phyloP scores from a whole-genome alignment of 78 protist genomes.

The Pigoraptor vietnamica region DNA sequence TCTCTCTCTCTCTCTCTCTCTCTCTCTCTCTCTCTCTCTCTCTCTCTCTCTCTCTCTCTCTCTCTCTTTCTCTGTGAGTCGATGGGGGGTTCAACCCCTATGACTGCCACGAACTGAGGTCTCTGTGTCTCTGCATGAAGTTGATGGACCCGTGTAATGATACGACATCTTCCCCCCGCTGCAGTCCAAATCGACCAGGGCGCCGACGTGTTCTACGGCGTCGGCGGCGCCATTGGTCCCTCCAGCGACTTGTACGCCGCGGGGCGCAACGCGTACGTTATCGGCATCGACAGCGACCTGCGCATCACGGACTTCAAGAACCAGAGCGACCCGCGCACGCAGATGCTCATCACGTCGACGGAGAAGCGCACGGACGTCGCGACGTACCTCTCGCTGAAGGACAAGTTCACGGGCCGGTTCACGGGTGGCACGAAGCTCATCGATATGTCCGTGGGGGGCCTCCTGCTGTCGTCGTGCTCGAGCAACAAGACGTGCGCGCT shows the following conservation, averaged over 20 bases:
- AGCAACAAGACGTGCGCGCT: background rate
- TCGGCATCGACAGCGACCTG: background rate
- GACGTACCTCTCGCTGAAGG: background rate
- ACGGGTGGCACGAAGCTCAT: background rate
- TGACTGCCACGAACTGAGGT: too few species aligned
- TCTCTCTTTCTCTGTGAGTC: too few species aligned
- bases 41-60: too few species aligned
- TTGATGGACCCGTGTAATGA: too few species aligned
- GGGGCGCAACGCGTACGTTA: background rate
- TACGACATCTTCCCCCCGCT: background rate
- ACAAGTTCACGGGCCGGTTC: background rate
- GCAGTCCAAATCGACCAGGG: background rate
- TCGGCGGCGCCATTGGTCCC: background rate
- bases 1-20: too few species aligned
- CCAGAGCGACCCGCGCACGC: background rate
- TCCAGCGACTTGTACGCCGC: background rate
- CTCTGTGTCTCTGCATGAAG: too few species aligned
- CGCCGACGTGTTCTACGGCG: background rate
- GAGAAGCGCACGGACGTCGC: background rate
- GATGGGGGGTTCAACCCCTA: too few species aligned
- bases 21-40: too few species aligned
- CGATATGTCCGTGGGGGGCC: background rate
- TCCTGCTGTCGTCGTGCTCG: background rate
- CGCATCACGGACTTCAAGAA: background rate
- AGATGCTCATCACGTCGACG: background rate